A percentile compares a stretch with the other conserved stretches of the same genome.
These are phyloP conservation scores for Saccharomycopsis hybrid DNA, from an alignment of 1,139 yeast species.

Conservation along the genomic window DNA sequence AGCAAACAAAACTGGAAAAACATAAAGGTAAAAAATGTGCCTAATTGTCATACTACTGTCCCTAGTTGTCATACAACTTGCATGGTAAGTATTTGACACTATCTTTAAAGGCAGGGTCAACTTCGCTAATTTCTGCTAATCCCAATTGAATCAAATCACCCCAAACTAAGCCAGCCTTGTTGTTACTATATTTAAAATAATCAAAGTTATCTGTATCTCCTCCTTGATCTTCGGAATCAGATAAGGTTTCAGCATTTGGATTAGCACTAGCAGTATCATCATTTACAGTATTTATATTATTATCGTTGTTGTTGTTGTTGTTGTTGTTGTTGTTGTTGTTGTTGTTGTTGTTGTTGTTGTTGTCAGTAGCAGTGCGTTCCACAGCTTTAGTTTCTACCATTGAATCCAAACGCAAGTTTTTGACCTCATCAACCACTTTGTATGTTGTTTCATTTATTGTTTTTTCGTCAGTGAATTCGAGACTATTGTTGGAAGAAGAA, in stretches of 20 bases:
- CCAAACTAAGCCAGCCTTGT: conserved; percentile 66
- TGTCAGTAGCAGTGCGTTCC: too few relatives aligned
- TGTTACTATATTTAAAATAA: conserved; percentile 66
- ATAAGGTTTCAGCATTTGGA: not conserved
- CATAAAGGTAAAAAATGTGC: too few relatives aligned
- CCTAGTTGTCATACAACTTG: conserved; percentile 7
- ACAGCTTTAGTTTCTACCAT: too few relatives aligned
- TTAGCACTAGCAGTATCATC: too few relatives aligned
- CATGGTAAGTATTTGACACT: conserved; percentile 4
- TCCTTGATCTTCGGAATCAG: conserved; percentile 27
- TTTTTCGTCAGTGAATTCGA: conserved; percentile 37
- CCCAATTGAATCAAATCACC: conserved; percentile 70
- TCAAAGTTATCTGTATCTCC: conserved; percentile 69
- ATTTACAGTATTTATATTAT: too few relatives aligned
- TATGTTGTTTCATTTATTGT: conserved; percentile 26
- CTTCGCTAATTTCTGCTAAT: not conserved
- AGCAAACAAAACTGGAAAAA: too few relatives aligned
- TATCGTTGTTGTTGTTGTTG: too few relatives aligned
- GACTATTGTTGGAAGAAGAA: conserved; percentile 34
- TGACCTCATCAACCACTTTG: conserved; percentile 21
- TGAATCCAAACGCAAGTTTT: too few relatives aligned
- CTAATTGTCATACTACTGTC: too few relatives aligned
- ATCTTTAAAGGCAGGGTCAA: not conserved
- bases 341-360: too few relatives aligned
- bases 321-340: too few relatives aligned